Percentiles rank a stretch among this genome's conserved stretches.
Conservation (phyloP, 1,139 yeast species). For the Pichia cactophila region DNA sequence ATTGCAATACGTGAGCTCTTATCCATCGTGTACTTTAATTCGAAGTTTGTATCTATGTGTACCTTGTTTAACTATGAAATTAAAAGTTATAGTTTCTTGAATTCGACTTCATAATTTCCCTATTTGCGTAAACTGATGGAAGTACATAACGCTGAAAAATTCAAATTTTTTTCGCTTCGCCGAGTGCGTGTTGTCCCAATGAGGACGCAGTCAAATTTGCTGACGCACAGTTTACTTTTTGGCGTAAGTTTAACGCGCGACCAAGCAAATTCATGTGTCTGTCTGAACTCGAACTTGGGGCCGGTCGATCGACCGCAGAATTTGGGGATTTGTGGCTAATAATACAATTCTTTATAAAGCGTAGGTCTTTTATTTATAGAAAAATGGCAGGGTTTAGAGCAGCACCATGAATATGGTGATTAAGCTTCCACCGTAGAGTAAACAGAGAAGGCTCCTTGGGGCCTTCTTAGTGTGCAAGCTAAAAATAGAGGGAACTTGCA, state of each 20-base stretch:
- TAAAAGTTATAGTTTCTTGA: no score
- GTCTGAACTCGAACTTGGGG: no score
- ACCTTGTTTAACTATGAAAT: not conserved
- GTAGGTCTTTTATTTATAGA: not conserved
- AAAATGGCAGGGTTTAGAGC: not conserved
- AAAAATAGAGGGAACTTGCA: slow-evolving; percentile 1
- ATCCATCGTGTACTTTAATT: slow-evolving; percentile 36
- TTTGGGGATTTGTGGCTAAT: not conserved
- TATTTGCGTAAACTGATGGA: not conserved
- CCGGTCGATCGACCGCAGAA: no score
- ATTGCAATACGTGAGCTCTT: slow-evolving; percentile 86
- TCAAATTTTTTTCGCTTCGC: not conserved
- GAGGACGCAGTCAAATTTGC: not conserved
- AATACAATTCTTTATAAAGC: not conserved
- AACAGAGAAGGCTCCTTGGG: not conserved
- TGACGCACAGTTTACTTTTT: not conserved
- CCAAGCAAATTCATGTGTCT: no score
- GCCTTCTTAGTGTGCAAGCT: not conserved
- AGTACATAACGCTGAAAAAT: not conserved
- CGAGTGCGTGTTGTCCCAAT: not conserved
- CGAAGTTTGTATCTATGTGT: not conserved
- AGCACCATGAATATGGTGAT: not conserved
- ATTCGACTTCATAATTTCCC: no score
- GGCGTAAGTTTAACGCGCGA: no score
- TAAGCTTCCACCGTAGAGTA: not conserved